These are phyloP conservation scores for Santalum album DNA, from an alignment of 164 flowering plant genomes.

Conservation along the genomic window DNA sequence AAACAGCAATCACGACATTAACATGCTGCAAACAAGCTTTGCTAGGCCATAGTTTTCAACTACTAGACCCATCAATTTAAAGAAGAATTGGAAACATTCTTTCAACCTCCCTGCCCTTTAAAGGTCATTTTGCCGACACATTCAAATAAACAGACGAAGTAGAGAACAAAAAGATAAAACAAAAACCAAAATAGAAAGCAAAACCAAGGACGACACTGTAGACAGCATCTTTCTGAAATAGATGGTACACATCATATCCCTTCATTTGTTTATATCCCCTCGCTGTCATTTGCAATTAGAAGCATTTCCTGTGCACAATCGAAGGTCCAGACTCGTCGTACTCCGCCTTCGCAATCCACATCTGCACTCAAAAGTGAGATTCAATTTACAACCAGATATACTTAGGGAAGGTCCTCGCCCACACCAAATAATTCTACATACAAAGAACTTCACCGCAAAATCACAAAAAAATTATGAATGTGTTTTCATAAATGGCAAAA, in stretches of 20 bases:
- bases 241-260: not conserved
- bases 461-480: too few relatives aligned
- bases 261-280: too few relatives aligned
- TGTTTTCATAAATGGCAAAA: too few relatives aligned
- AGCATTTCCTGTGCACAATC: constrained; percentile 33
- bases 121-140: not conserved
- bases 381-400: not conserved
- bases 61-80: too few relatives aligned
- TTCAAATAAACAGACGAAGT: not conserved
- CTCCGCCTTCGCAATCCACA: constrained; percentile 27
- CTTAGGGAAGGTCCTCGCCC: too few relatives aligned
- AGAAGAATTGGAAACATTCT: not conserved
- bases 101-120: not conserved
- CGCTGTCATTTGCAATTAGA: constrained; percentile 17
- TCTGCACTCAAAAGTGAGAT: constrained; percentile 16
- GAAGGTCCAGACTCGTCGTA: constrained; percentile 19
- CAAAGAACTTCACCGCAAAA: too few relatives aligned
- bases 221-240: constrained; percentile 8
- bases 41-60: too few relatives aligned
- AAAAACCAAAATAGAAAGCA: not conserved
- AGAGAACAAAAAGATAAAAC: not conserved
- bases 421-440: too few relatives aligned
- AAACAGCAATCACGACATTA: too few relatives aligned
- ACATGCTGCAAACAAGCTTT: too few relatives aligned
- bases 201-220: constrained; percentile 1